Percentiles rank a stretch among this genome's conserved stretches.
phyloP scores from a whole-genome alignment of 805 yeast genomes.

The Teunomyces aglyptinius region DNA sequence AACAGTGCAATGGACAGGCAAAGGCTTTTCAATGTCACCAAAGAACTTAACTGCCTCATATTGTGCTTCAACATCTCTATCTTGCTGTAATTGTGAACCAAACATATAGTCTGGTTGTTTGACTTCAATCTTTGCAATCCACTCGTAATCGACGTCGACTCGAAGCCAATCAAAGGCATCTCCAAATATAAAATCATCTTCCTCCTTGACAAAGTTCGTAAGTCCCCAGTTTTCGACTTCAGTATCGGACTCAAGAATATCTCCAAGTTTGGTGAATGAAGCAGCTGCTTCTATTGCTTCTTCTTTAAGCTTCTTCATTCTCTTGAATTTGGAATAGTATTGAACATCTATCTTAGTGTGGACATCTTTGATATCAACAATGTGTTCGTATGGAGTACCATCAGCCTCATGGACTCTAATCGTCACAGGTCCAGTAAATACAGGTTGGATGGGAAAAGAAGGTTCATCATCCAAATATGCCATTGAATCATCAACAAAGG shows the following conservation, averaged over 20 bases:
- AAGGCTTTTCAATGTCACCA: slow-evolving; percentile 57
- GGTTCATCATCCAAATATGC: slow-evolving; percentile 43
- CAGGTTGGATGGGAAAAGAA: slow-evolving; percentile 39
- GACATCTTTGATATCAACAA: slow-evolving; percentile 83
- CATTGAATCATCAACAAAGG: slow-evolving; percentile 47
- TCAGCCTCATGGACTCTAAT: slow-evolving; percentile 96
- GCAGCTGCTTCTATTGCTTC: slow-evolving; percentile 37
- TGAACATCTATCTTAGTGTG: slow-evolving; percentile 88
- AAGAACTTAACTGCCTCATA: slow-evolving; percentile 76
- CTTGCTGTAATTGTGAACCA: slow-evolving; percentile 89
- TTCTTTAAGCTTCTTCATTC: slow-evolving; percentile 63
- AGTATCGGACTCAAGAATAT: slow-evolving; percentile 57
- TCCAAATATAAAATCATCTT: slow-evolving; percentile 62
- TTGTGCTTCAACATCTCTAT: slow-evolving; percentile 95
- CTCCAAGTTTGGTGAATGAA: slow-evolving; percentile 61
- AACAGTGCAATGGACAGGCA: slow-evolving; percentile 67
- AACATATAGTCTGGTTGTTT: slow-evolving; percentile 95
- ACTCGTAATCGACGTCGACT: slow-evolving; percentile 96
- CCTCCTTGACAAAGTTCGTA: slow-evolving; percentile 66
- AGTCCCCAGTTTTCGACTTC: slow-evolving; percentile 74
- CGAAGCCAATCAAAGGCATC: slow-evolving; percentile 98
- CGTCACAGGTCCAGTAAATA: slow-evolving; percentile 93
- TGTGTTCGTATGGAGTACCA: slow-evolving; percentile 98
- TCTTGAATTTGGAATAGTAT: slow-evolving; percentile 89
- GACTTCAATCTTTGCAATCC: slow-evolving; percentile 82